Evolutionary conservation across 176 grass and related monocot genomes (phyloP), one percentile per base, ranked within the genome.

Genomic region (Triticum monococcum): DNA sequence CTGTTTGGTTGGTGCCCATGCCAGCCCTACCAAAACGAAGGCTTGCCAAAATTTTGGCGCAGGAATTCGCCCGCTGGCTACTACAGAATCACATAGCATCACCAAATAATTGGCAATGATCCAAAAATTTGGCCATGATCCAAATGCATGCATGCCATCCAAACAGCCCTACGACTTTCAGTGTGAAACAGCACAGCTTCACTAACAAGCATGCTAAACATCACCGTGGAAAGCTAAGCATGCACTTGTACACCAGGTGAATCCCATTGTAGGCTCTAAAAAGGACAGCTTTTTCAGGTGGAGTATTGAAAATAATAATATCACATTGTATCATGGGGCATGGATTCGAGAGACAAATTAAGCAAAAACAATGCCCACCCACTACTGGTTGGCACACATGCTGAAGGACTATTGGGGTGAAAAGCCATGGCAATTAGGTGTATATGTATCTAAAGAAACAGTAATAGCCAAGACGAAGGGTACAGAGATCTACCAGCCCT

Each of bases 401-500:
- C 68, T 69, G 20, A 86, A 80, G 84, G 73, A 80, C n/a, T 31
- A 32, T 16, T n/a, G 45, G 23, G 68, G 26, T 86, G 11, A 76
- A 84, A 84, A 48, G 26, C 9, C 43, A 80, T 46, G 57, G 37
- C 69, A 83, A 83, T 77, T 48, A 64, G 16, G 41, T 30, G 23
- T 46, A 80, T 84, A 68, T 16, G 79, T 74, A 82, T 40, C 82
- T 83, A 79, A 84, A 85, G 83, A 79, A 91, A 80, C 71, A 81
- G 64, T 71, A 89, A 89, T 74, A 87, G 83, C 37, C 64, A 84
- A 83, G 67, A 70, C 31, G 64, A 31, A 70, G 13, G 2, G 79
- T 54, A 78, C 24, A 76, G 90, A 96, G 87, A 86, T 85, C 88
- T 99, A 96, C 85, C 90, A 78, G 88, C 72, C 79, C 94, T 97